Conservation (phyloP, 108 stramenopile genomes). For the Cyclostephanos tholiformis region DNA sequence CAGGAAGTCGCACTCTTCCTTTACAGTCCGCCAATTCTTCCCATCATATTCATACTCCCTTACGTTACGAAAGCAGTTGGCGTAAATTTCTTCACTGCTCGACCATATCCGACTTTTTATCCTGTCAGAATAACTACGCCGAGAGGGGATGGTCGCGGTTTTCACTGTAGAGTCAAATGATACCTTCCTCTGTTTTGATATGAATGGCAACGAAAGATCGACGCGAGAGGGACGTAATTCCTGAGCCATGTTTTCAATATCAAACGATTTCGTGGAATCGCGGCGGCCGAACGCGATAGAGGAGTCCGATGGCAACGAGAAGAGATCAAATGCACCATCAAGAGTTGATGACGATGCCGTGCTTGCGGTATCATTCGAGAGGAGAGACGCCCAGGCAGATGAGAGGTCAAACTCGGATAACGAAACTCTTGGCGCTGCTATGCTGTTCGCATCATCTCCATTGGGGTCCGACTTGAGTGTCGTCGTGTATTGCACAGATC, state of each 20-base stretch:
- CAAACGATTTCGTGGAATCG: neutral
- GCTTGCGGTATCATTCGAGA: conserved; percentile 14
- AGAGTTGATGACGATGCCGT: conserved; percentile 9
- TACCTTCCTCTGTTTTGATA: conserved; percentile 29
- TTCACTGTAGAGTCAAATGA: conserved; percentile 48
- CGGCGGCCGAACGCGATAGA: conserved; percentile 19
- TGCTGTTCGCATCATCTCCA: conserved; percentile 6
- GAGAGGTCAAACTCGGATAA: conserved; percentile 34
- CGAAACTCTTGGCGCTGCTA: neutral
- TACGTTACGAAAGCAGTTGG: conserved; percentile 38
- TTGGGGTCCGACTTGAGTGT: conserved; percentile 30
- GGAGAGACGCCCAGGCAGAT: conserved; percentile 35
- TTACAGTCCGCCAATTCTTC: conserved; percentile 31
- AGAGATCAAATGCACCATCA: conserved; percentile 42
- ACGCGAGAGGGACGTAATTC: conserved; percentile 4
- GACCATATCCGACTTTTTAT: conserved; percentile 39
- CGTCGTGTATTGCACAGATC: conserved; percentile 31
- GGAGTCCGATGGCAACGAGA: conserved; percentile 45
- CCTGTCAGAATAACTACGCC: conserved; percentile 27
- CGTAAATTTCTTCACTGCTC: conserved; percentile 33
- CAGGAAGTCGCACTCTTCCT: conserved; percentile 24
- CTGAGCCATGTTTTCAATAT: neutral
- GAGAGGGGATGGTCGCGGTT: conserved; percentile 38
- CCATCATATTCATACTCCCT: conserved; percentile 33
- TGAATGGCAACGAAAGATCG: conserved; percentile 10